A percentile compares a stretch with the other conserved stretches of the same genome.
Evolutionary conservation across 129 eudicot genomes (phyloP).

Genomic region (Helianthus tuberosus): DNA sequence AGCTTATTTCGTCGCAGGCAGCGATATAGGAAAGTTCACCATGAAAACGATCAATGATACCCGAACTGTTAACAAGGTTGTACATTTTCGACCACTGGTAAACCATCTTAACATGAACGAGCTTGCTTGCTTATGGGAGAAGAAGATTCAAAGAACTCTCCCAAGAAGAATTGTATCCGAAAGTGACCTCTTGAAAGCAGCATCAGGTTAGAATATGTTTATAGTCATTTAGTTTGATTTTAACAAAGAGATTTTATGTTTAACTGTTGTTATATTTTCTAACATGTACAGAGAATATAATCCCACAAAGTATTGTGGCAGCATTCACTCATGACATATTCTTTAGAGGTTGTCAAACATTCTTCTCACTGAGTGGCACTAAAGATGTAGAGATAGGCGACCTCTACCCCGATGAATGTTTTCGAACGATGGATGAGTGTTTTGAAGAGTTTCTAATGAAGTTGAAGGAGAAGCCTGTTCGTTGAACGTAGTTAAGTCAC

Average conservation of each 20-base stretch:
- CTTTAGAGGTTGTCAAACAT: conserved; percentile 43
- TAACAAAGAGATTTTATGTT: not conserved
- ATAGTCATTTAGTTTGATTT: not conserved
- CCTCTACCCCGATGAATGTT: conserved; percentile 26
- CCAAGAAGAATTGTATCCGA: conserved; percentile 32
- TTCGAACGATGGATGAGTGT: conserved; percentile 10
- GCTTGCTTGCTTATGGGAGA: conserved; percentile 50
- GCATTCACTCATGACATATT: conserved; percentile 48
- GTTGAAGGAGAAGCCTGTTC: not conserved
- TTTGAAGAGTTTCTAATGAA: not conserved
- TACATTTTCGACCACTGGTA: conserved; percentile 36
- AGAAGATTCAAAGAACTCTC: conserved; percentile 33
- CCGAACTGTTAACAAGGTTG: conserved; percentile 18
- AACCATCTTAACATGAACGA: conserved; percentile 44
- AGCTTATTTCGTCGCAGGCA: conserved; percentile 2
- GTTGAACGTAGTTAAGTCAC: not conserved
- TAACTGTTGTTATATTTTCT: not conserved
- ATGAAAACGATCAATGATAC: conserved; percentile 1
- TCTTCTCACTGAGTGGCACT: conserved; percentile 26
- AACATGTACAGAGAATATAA: conserved; percentile 36
- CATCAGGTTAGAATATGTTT: conserved; percentile 17
- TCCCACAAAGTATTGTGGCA: conserved; percentile 44
- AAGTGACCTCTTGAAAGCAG: conserved; percentile 34
- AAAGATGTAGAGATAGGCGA: conserved; percentile 32
- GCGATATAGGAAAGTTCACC: conserved; percentile 4